Evolutionary conservation across 2,329 filamentous ascomycete genomes (phyloP).

Genomic region (Xenoacremonium recifei): DNA sequence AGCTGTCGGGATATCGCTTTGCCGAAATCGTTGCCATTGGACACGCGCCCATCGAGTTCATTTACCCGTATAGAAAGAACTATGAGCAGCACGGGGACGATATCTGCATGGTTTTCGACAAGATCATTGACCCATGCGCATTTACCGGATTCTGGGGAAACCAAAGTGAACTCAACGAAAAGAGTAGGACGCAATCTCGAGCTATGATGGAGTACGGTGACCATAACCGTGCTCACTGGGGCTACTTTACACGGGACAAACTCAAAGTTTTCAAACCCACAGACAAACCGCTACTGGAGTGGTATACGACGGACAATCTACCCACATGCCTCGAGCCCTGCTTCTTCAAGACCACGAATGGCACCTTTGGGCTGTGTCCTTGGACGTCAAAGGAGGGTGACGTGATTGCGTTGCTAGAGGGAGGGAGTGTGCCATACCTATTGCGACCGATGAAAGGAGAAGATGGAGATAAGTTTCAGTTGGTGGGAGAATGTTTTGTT

Average conservation of each 20-base stretch:
- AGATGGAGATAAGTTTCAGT: background rate
- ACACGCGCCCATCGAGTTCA: conserved; percentile 6
- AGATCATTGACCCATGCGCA: conserved; percentile 13
- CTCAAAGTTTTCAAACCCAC: background rate
- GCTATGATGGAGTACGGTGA: conserved; percentile 10
- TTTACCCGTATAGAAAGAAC: conserved; percentile 6
- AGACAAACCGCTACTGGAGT: accelerated
- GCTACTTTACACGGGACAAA: background rate
- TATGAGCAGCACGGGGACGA: background rate
- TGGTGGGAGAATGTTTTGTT: conserved; percentile 14
- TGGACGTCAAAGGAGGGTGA: conserved; percentile 13
- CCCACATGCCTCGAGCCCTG: conserved; percentile 8
- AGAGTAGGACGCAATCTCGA: background rate
- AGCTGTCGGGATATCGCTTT: conserved; percentile 3
- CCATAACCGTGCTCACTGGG: conserved; percentile 11
- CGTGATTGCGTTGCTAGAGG: conserved; percentile 8
- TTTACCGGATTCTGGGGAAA: conserved; percentile 11
- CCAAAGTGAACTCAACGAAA: background rate
- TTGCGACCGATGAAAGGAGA: background rate
- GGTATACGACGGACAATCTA: conserved; percentile 7
- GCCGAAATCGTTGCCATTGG: conserved; percentile 7
- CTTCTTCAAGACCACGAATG: conserved; percentile 11
- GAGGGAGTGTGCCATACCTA: conserved; percentile 14
- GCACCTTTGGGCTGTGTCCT: conserved; percentile 11
- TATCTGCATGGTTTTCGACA: conserved; percentile 6